Conservation (phyloP, 1,139 yeast species). For the Meyerozyma athensensis region DNA sequence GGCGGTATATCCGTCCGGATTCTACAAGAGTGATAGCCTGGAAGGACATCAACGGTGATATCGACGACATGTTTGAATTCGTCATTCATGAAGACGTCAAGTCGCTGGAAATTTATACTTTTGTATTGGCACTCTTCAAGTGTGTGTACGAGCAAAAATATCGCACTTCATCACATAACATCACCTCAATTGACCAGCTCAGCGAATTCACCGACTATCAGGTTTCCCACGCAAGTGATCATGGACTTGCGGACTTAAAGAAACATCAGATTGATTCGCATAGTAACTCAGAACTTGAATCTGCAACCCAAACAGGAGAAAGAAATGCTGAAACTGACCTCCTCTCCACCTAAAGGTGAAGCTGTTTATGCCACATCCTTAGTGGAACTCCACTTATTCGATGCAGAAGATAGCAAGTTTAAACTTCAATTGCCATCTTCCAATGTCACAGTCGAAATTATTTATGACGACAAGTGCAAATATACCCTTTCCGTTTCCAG, state of each 20-base stretch:
- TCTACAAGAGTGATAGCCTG: conserved; percentile 57
- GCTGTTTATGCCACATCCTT: neutral
- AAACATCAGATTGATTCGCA: neutral
- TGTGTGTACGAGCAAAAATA: conserved; percentile 79
- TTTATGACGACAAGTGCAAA: conserved; percentile 48
- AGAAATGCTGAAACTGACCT: neutral
- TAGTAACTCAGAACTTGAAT: neutral
- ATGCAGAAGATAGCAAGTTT: conserved; percentile 49
- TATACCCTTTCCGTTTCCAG: conserved; percentile 45
- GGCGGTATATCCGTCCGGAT: conserved; percentile 29
- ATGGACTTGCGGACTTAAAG: conserved; percentile 2
- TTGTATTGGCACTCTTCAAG: conserved; percentile 57
- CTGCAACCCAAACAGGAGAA: neutral
- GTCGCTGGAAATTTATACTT: conserved; percentile 53
- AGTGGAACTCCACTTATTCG: conserved; percentile 33
- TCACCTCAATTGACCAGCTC: conserved; percentile 41
- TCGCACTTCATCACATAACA: conserved; percentile 47
- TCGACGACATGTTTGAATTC: conserved; percentile 84
- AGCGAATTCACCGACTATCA: conserved; percentile 50
- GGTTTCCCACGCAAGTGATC: conserved; percentile 10
- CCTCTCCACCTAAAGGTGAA: neutral
- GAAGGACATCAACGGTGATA: conserved; percentile 80
- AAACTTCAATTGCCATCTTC: conserved; percentile 29
- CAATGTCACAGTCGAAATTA: conserved; percentile 26
- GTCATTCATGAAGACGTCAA: conserved; percentile 63